phyloP scores from a whole-genome alignment of 305 asterid genomes.

The Solanum aculeatissimum region DNA sequence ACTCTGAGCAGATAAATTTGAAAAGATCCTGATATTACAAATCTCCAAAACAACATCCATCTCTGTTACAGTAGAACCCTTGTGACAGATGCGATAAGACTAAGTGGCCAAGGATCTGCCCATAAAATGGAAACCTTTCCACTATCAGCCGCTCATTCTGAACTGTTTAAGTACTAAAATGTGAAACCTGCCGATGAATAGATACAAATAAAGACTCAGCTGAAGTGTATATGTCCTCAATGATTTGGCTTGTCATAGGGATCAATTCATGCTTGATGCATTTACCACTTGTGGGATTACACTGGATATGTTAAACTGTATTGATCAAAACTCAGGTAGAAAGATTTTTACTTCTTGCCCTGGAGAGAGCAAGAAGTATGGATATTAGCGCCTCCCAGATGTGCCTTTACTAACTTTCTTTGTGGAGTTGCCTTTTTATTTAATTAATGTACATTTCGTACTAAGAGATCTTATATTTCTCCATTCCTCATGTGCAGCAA shows the following conservation, averaged over 20 bases:
- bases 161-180: not conserved
- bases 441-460: not conserved
- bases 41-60: not conserved
- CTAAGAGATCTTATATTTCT: constrained; percentile 3
- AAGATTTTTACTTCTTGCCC: not conserved
- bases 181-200: not conserved
- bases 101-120: not conserved
- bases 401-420: not conserved
- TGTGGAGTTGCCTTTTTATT: not conserved
- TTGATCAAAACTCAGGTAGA: not conserved
- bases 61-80: not conserved
- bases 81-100: not conserved
- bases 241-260: not conserved
- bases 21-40: not conserved
- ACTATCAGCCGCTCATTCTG: not conserved
- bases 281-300: not conserved
- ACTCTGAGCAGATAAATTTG: not conserved
- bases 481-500: constrained; percentile 42
- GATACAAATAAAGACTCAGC: not conserved
- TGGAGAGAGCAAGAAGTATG: not conserved
- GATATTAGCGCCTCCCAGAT: not conserved
- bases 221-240: not conserved
- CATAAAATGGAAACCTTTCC: not conserved
- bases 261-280: not conserved
- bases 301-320: not conserved